A percentile compares a stretch with the other conserved stretches of the same genome.
Evolutionary conservation across 768 basidiomycete genomes (phyloP).

Genomic region (Tephrocybe rancida): DNA sequence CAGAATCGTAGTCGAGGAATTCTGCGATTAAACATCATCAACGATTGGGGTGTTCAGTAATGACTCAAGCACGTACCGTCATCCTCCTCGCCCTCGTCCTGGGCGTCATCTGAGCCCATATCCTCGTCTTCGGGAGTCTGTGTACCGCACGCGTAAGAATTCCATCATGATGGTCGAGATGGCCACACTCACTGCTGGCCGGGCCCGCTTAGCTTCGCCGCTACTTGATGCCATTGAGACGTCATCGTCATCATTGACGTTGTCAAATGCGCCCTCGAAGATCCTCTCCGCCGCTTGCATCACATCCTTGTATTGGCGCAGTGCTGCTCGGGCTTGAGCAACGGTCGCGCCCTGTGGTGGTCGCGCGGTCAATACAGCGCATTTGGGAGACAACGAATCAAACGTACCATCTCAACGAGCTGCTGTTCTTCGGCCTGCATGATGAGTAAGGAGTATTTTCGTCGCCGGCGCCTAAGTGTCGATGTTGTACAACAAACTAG

Average conservation of each 20-base stretch:
- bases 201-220: slow-evolving; percentile 24
- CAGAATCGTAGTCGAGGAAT: slow-evolving; percentile 83
- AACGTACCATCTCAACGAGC: slow-evolving; percentile 51
- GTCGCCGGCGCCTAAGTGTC: background rate
- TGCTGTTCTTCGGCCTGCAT: slow-evolving; percentile 61
- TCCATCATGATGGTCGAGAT: background rate
- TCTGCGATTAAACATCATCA: slow-evolving; percentile 43
- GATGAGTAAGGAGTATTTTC: background rate
- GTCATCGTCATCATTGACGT: slow-evolving; percentile 64
- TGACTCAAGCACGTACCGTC: slow-evolving; percentile 35
- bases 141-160: background rate
- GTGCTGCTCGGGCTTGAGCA: slow-evolving; percentile 81
- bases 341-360: slow-evolving; percentile 71
- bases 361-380: background rate
- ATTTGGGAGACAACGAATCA: background rate
- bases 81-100: slow-evolving; percentile 55
- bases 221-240: slow-evolving; percentile 41
- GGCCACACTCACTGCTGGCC: slow-evolving; percentile 26
- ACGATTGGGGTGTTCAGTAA: background rate
- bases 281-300: slow-evolving; percentile 89
- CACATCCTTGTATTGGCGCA: slow-evolving; percentile 83
- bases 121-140: slow-evolving; percentile 67
- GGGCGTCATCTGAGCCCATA: slow-evolving; percentile 43
- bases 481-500: background rate
- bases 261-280: slow-evolving; percentile 83